Percentiles rank a stretch among this genome's conserved stretches.
Evolutionary conservation across 768 basidiomycete species (phyloP).

Genomic region (Lentinus tigrinus): DNA sequence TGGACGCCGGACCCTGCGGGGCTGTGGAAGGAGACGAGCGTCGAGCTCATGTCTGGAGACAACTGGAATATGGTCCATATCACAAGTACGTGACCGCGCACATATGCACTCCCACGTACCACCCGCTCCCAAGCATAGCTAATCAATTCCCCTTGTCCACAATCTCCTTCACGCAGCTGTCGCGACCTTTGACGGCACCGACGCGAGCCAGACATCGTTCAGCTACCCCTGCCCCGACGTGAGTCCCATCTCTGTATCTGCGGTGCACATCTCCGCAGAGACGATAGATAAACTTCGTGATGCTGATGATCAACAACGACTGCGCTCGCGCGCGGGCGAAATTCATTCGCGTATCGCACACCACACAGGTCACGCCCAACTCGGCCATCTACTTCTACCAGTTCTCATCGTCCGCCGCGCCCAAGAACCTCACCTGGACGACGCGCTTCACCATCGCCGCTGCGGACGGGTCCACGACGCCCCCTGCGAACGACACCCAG

Average conservation of each 20-base stretch:
- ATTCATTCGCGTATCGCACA: background rate
- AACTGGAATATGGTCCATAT: conserved; percentile 57
- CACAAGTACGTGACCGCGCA: background rate
- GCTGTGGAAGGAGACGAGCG: conserved; percentile 67
- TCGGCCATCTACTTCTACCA: conserved; percentile 83
- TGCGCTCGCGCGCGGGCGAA: too few species aligned
- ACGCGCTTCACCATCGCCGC: conserved; percentile 75
- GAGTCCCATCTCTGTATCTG: conserved; percentile 17
- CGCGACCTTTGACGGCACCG: conserved; percentile 63
- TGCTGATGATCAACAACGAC: too few species aligned
- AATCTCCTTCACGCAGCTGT: conserved; percentile 45
- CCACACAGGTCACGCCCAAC: conserved; percentile 58
- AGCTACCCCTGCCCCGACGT: conserved; percentile 69
- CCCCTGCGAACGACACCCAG: conserved; percentile 54
- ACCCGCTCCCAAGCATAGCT: background rate
- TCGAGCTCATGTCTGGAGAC: conserved; percentile 79
- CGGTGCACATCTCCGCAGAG: background rate
- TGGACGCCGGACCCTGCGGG: conserved; percentile 64
- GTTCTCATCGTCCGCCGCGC: conserved; percentile 47
- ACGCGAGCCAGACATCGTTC: conserved; percentile 41
- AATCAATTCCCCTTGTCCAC: too few species aligned
- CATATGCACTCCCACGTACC: too few species aligned
- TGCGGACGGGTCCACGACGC: conserved; percentile 40
- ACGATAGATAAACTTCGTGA: background rate
- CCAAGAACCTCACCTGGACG: conserved; percentile 51